Conservation (phyloP, 306 rosid species). For the Castanea mollissima region DNA sequence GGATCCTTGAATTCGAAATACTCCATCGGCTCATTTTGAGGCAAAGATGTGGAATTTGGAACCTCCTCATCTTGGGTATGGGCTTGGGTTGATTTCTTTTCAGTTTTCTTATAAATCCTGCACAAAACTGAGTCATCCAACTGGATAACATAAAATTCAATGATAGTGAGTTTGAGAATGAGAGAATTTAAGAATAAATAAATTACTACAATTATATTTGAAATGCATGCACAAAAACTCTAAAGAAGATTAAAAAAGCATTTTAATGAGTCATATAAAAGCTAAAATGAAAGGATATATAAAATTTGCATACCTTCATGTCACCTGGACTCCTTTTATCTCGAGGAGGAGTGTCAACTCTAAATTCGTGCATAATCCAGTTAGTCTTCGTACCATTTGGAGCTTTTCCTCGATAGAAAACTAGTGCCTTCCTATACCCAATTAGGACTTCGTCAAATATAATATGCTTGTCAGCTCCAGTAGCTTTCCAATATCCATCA, state of each 20-base stretch:
- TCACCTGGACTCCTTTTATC: neutral
- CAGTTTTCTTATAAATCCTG: neutral
- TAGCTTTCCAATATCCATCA: conserved; percentile 15
- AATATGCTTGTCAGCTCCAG: neutral
- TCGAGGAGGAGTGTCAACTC: neutral
- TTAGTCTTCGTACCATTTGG: neutral
- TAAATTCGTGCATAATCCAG: conserved; percentile 12
- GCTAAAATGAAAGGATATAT: too few species aligned
- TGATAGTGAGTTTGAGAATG: neutral
- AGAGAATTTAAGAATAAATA: neutral
- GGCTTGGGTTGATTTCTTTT: too few species aligned
- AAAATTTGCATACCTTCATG: neutral
- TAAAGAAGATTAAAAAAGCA: too few species aligned
- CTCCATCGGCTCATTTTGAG: too few species aligned
- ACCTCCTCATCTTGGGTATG: too few species aligned
- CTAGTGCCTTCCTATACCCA: conserved; percentile 3
- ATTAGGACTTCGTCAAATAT: neutral
- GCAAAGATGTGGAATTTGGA: too few species aligned
- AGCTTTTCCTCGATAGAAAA: neutral
- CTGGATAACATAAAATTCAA: neutral
- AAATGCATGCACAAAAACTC: too few species aligned
- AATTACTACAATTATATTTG: neutral
- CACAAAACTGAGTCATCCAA: conserved; percentile 7
- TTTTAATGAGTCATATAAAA: too few species aligned
- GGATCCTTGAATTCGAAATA: too few species aligned